Percentiles rank a stretch among this genome's conserved stretches.
These are phyloP conservation scores for Barnettozyma vustinii DNA, from an alignment of 805 yeast genomes.

Conservation along the genomic window DNA sequence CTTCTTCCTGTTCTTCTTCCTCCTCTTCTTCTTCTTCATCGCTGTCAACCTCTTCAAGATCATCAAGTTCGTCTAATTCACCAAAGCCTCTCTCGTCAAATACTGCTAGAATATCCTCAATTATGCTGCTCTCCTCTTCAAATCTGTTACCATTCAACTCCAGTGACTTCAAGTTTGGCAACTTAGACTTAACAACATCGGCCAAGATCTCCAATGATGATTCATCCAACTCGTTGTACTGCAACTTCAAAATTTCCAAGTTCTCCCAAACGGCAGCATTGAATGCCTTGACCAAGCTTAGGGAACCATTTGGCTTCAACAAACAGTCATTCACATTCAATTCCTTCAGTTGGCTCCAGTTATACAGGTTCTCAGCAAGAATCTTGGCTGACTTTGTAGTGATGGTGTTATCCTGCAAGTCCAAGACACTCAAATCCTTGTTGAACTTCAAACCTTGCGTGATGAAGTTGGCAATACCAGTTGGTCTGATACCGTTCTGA, in stretches of 20 bases:
- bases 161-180: conserved; percentile 57
- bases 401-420: conserved; percentile 93
- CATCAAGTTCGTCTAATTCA: conserved; percentile 89
- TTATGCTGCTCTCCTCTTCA: conserved; percentile 75
- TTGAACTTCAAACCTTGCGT: conserved; percentile 64
- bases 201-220: conserved; percentile 57
- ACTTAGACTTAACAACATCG: conserved; percentile 44
- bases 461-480: conserved; percentile 75
- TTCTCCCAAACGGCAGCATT: conserved; percentile 31
- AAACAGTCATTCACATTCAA: conserved; percentile 87
- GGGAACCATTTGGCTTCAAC: conserved; percentile 73
- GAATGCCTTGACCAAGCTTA: conserved; percentile 45
- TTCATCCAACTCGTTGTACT: conserved; percentile 80
- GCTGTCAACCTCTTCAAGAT: conserved; percentile 74
- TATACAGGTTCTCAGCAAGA: conserved; percentile 52
- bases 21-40: conserved; percentile 39
- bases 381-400: conserved; percentile 62
- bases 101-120: conserved; percentile 53
- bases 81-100: conserved; percentile 75
- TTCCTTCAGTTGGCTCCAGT: conserved; percentile 69
- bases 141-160: conserved; percentile 94
- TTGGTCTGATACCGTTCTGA: conserved; percentile 96
- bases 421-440: conserved; percentile 58
- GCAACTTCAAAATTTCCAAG: conserved; percentile 63
- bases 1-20: conserved; percentile 37